Evolutionary conservation across 2,329 filamentous ascomycete species (phyloP), one percentile per base, ranked within the genome.

Genomic region (Fusarium transvaalense): DNA sequence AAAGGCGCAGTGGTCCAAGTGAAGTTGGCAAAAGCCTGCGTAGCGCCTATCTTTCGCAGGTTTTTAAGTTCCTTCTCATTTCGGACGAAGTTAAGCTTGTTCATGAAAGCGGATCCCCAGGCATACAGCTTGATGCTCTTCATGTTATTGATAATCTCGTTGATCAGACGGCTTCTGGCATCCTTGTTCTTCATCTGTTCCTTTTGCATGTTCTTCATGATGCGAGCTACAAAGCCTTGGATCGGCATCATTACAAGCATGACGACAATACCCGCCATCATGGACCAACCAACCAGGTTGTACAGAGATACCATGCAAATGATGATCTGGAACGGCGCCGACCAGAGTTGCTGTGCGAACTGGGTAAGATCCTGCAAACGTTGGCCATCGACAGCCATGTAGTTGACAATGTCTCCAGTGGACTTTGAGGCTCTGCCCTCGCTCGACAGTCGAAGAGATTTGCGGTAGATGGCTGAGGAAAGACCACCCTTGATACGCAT

Each of bases 121-220:
- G 96, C 96, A 78, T 97, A 99, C 21, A 99, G 88, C 82, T 99
- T 99, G 83, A 99, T 96, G 77, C 94, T 97, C 84, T 99, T 99
- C 92, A 99, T 99, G 81, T 98, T 98, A 84, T 97, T 97, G 76
- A 99, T 85, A 71, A 99, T 99, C 80, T 99, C 96, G 9, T 95
- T 97, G 85, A 98, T 97, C 61, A 99, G 82, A 50, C 95, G 89
- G 46, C 94, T 97, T 76, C 96, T 89, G 38, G 94, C 88, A 75
- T 99, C 96, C 82, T 99, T 99, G 83, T 98, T 98, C 84, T 97
- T 97, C 96, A 99, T 99, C 82, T 99, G 96, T 69, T 90, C 85
- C 80, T 98, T 97, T 78, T 99, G 97, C 73, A 99, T 82, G 42
- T 87, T 93, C 82, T 97, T 97, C 92, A 97, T 97, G 73, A 97